Conservation (phyloP, 148 eudicot genomes). For the Tetragonia tetragonoides region DNA sequence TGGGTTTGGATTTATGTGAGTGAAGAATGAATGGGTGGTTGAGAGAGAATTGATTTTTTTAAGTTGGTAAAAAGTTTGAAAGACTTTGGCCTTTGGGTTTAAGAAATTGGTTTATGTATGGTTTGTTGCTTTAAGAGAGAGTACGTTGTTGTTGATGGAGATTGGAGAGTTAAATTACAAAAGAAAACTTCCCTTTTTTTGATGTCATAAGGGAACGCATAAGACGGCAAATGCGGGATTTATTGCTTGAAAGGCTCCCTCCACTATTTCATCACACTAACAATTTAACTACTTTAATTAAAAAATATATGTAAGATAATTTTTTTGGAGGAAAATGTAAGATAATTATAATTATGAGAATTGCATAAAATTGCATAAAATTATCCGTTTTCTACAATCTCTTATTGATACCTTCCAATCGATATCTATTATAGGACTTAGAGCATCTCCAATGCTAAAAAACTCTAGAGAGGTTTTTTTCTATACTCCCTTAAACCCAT, state of each 20-base stretch:
- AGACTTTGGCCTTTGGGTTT: not conserved
- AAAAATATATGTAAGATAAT: too few species aligned
- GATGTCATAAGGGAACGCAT: not conserved
- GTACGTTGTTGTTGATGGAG: not conserved
- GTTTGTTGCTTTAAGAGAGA: not conserved
- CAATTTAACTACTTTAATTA: not conserved
- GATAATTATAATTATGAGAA: too few species aligned
- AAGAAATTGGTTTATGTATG: not conserved
- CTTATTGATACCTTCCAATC: too few species aligned
- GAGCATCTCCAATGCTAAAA: too few species aligned
- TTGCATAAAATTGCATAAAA: too few species aligned
- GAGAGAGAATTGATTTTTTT: not conserved
- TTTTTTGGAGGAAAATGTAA: too few species aligned
- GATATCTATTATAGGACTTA: too few species aligned
- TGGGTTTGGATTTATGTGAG: too few species aligned
- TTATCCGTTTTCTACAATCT: too few species aligned
- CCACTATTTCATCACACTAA: not conserved
- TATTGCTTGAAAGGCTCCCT: conserved; percentile 52
- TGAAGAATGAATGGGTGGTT: conserved; percentile 5
- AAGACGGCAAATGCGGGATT: conserved; percentile 41
- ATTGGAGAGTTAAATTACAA: not conserved
- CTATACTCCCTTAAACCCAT: too few species aligned
- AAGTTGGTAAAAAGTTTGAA: conserved; percentile 4
- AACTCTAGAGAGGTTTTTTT: too few species aligned
- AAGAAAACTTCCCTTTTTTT: not conserved